Conservation (phyloP, 169 alveolate genomes). For the Plasmodium sp. region DNA sequence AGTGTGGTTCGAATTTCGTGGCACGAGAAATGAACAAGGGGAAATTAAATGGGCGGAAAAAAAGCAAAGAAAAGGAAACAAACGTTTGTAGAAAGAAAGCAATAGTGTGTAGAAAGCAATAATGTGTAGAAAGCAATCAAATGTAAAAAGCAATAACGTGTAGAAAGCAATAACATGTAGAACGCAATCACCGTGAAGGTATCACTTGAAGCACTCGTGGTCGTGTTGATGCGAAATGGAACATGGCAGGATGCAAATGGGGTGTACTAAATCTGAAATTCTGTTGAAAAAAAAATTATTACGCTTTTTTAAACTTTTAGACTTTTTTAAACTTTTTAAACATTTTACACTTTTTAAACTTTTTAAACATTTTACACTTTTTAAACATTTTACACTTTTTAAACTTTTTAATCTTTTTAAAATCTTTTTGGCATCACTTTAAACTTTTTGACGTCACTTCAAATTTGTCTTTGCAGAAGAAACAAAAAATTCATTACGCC, state of each 20-base stretch:
- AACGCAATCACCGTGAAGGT: neutral
- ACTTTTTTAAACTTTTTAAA: neutral
- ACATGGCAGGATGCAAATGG: neutral
- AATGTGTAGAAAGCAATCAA: neutral
- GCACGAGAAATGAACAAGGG: neutral
- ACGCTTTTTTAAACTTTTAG: neutral
- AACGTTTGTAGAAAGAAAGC: too few relatives aligned
- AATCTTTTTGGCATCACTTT: neutral
- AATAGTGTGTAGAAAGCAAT: neutral
- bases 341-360: neutral
- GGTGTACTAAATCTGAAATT: slow-evolving; percentile 68
- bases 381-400: neutral
- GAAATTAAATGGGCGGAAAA: neutral
- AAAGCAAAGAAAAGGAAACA: neutral
- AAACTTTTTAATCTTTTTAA: neutral
- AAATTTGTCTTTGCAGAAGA: slow-evolving; percentile 56
- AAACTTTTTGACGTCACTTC: slow-evolving; percentile 4
- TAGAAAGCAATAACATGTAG: neutral
- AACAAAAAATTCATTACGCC: slow-evolving; percentile 2
- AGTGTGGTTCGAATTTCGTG: neutral
- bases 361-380: neutral
- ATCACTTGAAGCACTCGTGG: neutral
- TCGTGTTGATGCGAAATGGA: neutral
- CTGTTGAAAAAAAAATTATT: slow-evolving; percentile 28
- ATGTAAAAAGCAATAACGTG: neutral